Base-by-base conservation (phyloP, 495 filamentous ascomycete species). In the Trypethelium eluteriae region DNA sequence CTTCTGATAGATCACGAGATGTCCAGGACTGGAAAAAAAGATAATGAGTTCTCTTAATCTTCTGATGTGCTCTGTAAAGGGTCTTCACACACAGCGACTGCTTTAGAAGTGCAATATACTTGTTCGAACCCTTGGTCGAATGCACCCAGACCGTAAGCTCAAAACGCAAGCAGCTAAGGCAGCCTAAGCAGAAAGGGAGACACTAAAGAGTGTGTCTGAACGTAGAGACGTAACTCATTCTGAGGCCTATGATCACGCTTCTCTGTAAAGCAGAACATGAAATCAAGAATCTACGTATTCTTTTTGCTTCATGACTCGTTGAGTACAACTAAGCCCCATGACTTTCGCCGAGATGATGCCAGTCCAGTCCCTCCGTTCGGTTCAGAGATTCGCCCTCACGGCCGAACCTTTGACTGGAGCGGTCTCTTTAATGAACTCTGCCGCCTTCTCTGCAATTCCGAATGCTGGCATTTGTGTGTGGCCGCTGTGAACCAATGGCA, bases 391-490 rank as follows among this genome's bases (percentile, higher is more conserved):
- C 14, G 53, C 53, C 53, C 36, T 59, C 53, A 36, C 53, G 14
- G 53, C 53, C 53, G 53, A 59, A 7, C 53, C 4, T 9, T 36
- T 34, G 18, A 59, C 53, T 59, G 7, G 0, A 4, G 53, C 53
- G 7, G 53, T 32, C 32, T 59, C 53, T 59, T 9, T 14, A 36
- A 86, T 82, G 12, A 78, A 74, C 68, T 84, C 84, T 0, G 82
- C 83, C 46, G 82, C 85, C 66, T 83, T 81, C 73, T 87, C 82
- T 3, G 81, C 81, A 69, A 88, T 79, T 49, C 83, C 83, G 67
- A 84, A 87, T 0, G 82, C 85, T 38, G 82, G 81, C 75, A 86
- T 81, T 68, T 84, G 81, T 0, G 85, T 83, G 63, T 86, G 84
- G n/a, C 83, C 82, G 7, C 82, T 81, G 50, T 81, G 79, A n/a